These are phyloP conservation scores for Paramecium caudatum DNA, from an alignment of 73 alveolate species.

Conservation along the genomic window DNA sequence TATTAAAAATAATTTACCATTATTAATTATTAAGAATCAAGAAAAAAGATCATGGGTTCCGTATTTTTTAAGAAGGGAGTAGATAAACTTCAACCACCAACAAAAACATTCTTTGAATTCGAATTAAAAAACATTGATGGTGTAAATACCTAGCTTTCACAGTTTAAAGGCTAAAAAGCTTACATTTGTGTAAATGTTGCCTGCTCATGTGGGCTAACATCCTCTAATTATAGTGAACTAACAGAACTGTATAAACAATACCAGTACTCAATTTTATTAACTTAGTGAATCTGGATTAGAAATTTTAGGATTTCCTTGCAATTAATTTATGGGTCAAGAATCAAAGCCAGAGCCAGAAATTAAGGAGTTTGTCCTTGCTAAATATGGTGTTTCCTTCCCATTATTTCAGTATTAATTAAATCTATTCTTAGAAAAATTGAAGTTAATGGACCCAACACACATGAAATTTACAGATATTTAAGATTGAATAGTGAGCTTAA, in stretches of 20 bases:
- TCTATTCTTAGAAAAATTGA: conserved; percentile 72
- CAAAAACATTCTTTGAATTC: conserved; percentile 77
- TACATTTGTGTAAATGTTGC: conserved; percentile 89
- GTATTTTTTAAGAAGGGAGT: conserved; percentile 75
- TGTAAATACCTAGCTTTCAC: conserved; percentile 66
- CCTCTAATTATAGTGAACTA: conserved; percentile 80
- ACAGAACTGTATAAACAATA: conserved; percentile 80
- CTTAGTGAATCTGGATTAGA: conserved; percentile 83
- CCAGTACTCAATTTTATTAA: neutral
- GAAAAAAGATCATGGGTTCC: conserved; percentile 69
- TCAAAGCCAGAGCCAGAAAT: conserved; percentile 84
- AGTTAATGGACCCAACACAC: conserved; percentile 85
- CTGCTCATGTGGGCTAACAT: conserved; percentile 86
- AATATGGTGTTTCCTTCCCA: conserved; percentile 83
- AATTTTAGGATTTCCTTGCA: conserved; percentile 90
- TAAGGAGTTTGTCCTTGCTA: conserved; percentile 74
- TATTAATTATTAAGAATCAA: neutral
- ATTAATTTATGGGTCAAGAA: conserved; percentile 87
- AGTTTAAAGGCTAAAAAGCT: conserved; percentile 80
- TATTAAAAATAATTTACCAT: neutral
- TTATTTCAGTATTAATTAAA: conserved; percentile 63
- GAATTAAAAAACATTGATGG: conserved; percentile 85
- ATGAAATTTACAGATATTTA: conserved; percentile 80
- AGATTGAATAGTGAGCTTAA: conserved; percentile 80
- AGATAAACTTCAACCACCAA: conserved; percentile 68